Base-by-base conservation (phyloP, 176 grass and related monocot species). In the Cenchrus purpureus region DNA sequence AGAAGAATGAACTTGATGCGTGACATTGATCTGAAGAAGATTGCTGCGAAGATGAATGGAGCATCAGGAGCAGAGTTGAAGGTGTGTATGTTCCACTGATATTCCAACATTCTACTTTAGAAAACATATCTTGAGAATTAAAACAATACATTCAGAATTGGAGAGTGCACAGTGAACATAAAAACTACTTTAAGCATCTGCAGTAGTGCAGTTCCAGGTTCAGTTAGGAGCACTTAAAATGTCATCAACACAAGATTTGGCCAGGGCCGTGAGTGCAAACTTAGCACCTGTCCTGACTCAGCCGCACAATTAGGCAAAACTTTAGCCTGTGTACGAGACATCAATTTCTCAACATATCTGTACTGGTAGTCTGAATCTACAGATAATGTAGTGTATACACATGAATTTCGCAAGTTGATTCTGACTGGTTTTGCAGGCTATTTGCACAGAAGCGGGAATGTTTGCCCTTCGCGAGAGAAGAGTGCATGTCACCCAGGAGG, bases 1-100 rank as follows among this genome's bases (percentile, higher is more conserved):
- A 99, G 97, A 72, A 96, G 84, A 76, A 99, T 99, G 93, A 99
- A 99, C 75, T 88, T 96, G 88, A 99, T 92, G 86, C 90, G 97
- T 0, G 91, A 91, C 40, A 96, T 96, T 85, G 97, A 99, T 91
- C 85, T 93, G 54, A 91, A 96, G 45, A 96, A 93, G 77, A 93
- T 96, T 1, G 88, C 94, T 4, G 89, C 72, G 12, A 96, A 93
- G 87, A 91, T 93, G 91, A 93, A 96, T 51, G 91, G 91, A 2
- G 86, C 94, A 31, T 96, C 91, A 68, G 94, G 91, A 82, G 91
- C 94, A 25, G 91, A 96, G 76, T 86, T 96, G 46, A 96, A 96
- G 94, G 94, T 95, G 12, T 73, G 83, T 80, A 25, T 67, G 11
- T 17, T 0, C 19, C 76, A 80, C 34, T 25, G 29, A 10, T 31